Base-by-base conservation (phyloP, 176 grass and related monocot genomes). In the Oryza nivara region DNA sequence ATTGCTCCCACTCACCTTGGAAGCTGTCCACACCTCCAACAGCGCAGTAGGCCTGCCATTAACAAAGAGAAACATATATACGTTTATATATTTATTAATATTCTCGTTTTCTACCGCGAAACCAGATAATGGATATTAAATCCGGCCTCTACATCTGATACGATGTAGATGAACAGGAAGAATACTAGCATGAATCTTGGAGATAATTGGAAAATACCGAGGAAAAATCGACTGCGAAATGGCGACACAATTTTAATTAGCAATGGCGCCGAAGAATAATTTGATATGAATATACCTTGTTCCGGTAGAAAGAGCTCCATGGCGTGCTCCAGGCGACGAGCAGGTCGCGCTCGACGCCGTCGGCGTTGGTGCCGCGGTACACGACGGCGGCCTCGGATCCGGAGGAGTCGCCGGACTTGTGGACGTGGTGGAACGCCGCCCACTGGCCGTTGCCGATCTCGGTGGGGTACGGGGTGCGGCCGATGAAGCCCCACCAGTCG, bases 401-500 rank as follows among this genome's bases (percentile, higher is more conserved):
- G 1, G 61, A 67, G 3, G 15, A 13, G 10, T 47, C 45, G 45
- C 45, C 45, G 45, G 45, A 3, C 9, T 47, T 47, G 23, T 65
- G 76, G 40, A 26, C 23, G 22, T 66, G 76, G 7, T 10, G 23
- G 61, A 66, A 79, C 38, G 76, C 44, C 17, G 78, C 65, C 78
- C 78, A 80, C 78, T 80, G 78, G 0, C 44, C 78, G 28, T 80
- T 80, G 43, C 28, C 43, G 16, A 80, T 80, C 16, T 32, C 45
- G 30, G 8, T 10, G 6, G 44, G 78, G 28, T 80, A 52, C 0
- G 22, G 40, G 11, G 9, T 3, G 9, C 17, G 2, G 28, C 15
- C 16, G 26, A 32, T 14, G 26, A 15, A 11, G 19, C 45, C 65
- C 1, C 3, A 35, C 65, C 78, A 80, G 65, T 80, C 26, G 16